phyloP scores from a whole-genome alignment of 2,329 filamentous ascomycete species.

The Paramyrothecium sp. region DNA sequence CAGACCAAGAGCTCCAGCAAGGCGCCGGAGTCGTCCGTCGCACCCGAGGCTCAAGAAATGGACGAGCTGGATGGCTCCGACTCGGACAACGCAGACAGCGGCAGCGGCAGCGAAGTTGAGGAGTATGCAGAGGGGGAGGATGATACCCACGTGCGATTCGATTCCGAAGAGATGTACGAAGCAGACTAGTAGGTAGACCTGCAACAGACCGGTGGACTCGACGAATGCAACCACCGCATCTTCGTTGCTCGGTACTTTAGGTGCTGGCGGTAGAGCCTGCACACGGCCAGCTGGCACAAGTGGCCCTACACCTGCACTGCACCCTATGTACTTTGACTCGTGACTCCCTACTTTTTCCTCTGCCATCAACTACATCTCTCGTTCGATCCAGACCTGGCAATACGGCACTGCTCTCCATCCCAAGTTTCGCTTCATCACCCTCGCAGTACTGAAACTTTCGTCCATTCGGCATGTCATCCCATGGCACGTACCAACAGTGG shows the following conservation, averaged over 20 bases:
- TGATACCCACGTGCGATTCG: slow-evolving; percentile 9
- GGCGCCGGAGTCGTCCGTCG: slow-evolving; percentile 11
- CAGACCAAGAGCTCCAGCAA: slow-evolving; percentile 15
- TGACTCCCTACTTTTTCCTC: not conserved
- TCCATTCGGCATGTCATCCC: no score
- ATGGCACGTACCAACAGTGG: slow-evolving; percentile 10
- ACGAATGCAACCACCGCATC: not conserved
- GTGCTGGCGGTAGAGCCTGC: not conserved
- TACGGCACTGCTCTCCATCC: no score
- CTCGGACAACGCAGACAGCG: slow-evolving; percentile 17
- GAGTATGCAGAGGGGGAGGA: slow-evolving; percentile 19
- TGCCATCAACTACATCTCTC: not conserved
- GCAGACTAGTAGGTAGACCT: not conserved
- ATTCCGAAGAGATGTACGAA: slow-evolving; percentile 8
- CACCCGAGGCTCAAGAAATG: slow-evolving; percentile 16
- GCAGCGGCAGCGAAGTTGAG: slow-evolving; percentile 17
- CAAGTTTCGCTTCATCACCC: no score
- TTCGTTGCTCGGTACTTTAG: not conserved
- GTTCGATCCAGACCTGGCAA: no score
- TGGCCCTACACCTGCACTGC: not conserved
- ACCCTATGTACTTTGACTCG: not conserved
- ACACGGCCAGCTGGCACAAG: not conserved
- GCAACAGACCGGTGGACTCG: not conserved
- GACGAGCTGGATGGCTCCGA: slow-evolving; percentile 21
- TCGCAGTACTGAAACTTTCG: no score